These are phyloP conservation scores for Stentor coeruleus DNA, from an alignment of 73 alveolate species.

Conservation along the genomic window DNA sequence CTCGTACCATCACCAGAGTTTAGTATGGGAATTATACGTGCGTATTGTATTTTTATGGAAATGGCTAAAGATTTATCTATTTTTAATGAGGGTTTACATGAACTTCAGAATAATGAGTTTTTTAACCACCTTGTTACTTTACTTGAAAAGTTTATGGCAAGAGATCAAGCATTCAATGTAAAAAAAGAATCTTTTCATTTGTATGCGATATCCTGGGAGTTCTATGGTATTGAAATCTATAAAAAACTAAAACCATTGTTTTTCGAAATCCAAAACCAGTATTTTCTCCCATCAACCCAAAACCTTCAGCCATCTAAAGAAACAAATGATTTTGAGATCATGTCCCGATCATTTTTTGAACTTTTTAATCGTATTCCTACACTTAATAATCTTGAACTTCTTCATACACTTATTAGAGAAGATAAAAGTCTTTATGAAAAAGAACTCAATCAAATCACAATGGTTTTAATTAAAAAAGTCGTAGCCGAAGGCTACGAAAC, in stretches of 20 bases:
- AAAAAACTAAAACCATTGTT: background rate
- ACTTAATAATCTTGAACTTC: constrained; percentile 34
- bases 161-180: background rate
- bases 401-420: constrained; percentile 48
- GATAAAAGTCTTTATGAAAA: constrained; percentile 32
- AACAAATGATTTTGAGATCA: background rate
- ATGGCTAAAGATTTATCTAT: background rate
- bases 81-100: background rate
- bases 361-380: background rate
- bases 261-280: background rate
- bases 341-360: background rate
- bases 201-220: background rate
- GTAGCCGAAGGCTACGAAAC: background rate
- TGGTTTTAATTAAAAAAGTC: constrained; percentile 29
- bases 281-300: background rate
- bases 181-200: background rate
- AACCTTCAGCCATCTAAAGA: background rate
- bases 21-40: background rate
- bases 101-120: background rate
- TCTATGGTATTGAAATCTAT: background rate
- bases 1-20: background rate
- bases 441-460: constrained; percentile 35
- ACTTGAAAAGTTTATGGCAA: background rate
- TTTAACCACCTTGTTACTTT: background rate
- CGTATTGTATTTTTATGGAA: constrained; percentile 14